A percentile compares a stretch with the other conserved stretches of the same genome.
These are phyloP conservation scores for Xylariales sp. DNA, from an alignment of 2,329 filamentous ascomycete species.

Conservation along the genomic window DNA sequence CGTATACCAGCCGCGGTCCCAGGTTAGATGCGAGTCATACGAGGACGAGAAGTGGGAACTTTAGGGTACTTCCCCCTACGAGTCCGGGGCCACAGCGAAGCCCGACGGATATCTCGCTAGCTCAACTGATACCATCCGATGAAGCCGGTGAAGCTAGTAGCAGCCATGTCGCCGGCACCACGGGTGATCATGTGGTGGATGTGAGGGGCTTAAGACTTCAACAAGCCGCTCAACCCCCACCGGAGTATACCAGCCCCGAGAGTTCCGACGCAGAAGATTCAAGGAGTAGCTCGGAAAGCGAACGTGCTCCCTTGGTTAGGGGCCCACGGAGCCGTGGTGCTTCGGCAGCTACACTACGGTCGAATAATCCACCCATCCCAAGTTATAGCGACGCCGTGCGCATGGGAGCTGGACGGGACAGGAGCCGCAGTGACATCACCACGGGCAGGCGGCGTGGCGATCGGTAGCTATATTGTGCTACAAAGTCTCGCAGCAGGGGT, in stretches of 20 bases:
- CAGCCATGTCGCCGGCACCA: slow-evolving; percentile 26
- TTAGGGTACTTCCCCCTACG: slow-evolving; percentile 68
- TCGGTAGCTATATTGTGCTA: background rate
- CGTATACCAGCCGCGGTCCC: slow-evolving; percentile 32
- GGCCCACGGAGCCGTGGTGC: slow-evolving; percentile 45
- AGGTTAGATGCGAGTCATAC: slow-evolving; percentile 59
- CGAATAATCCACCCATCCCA: slow-evolving; percentile 63
- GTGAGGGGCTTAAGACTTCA: slow-evolving; percentile 43
- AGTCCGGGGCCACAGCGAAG: slow-evolving; percentile 87
- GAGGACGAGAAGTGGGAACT: slow-evolving; percentile 72
- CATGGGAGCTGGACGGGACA: slow-evolving; percentile 44
- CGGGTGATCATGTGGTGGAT: slow-evolving; percentile 33
- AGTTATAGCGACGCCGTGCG: slow-evolving; percentile 74
- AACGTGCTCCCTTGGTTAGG: slow-evolving; percentile 48
- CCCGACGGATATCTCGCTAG: slow-evolving; percentile 92
- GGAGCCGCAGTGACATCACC: slow-evolving; percentile 36
- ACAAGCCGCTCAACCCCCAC: slow-evolving; percentile 59
- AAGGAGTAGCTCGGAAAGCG: slow-evolving; percentile 53
- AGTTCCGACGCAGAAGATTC: slow-evolving; percentile 54
- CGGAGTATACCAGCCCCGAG: slow-evolving; percentile 65
- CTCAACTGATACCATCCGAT: slow-evolving; percentile 71
- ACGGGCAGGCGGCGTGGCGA: slow-evolving; percentile 18
- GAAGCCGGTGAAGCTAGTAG: slow-evolving; percentile 67
- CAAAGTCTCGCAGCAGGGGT: background rate
- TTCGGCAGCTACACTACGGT: slow-evolving; percentile 39